Conservation (phyloP, 257 asterid genomes). For the Lantana camara region DNA sequence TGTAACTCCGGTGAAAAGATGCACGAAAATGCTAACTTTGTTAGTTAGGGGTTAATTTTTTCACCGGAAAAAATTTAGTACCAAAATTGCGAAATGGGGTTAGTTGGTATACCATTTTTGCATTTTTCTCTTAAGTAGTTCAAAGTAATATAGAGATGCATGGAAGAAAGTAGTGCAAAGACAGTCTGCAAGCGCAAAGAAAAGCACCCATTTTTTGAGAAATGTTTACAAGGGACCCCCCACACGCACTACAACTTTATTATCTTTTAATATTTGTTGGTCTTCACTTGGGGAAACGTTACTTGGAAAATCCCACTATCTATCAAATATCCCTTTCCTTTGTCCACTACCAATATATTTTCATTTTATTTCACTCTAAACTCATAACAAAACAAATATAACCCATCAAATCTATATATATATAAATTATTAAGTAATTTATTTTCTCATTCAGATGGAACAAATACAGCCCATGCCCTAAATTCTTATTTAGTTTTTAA, state of each 20-base stretch:
- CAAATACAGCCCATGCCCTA: constrained; percentile 49
- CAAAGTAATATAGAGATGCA: constrained; percentile 22
- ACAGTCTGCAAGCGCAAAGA: constrained; percentile 28
- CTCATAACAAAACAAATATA: constrained; percentile 40
- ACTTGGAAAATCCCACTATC: constrained; percentile 33
- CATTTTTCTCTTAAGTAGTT: too few relatives aligned
- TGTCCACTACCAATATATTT: constrained; percentile 45
- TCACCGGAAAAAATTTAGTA: too few relatives aligned
- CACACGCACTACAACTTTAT: constrained; percentile 44
- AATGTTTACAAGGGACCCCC: constrained; percentile 27
- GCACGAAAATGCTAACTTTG: too few relatives aligned
- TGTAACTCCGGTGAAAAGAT: too few relatives aligned
- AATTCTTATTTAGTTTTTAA: background rate
- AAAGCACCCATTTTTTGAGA: constrained; percentile 43
- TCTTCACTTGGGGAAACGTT: constrained; percentile 44
- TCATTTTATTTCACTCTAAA: constrained; percentile 12
- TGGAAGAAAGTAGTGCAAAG: constrained; percentile 17
- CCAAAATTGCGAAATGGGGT: too few relatives aligned
- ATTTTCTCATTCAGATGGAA: constrained; percentile 13
- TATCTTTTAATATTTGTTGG: constrained; percentile 21
- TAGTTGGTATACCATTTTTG: too few relatives aligned
- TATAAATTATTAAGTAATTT: background rate
- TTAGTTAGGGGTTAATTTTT: too few relatives aligned
- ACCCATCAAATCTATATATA: constrained; percentile 36
- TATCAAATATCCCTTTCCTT: constrained; percentile 46